Conservation (phyloP, 305 asterid species). For the Ilex paraguariensis region DNA sequence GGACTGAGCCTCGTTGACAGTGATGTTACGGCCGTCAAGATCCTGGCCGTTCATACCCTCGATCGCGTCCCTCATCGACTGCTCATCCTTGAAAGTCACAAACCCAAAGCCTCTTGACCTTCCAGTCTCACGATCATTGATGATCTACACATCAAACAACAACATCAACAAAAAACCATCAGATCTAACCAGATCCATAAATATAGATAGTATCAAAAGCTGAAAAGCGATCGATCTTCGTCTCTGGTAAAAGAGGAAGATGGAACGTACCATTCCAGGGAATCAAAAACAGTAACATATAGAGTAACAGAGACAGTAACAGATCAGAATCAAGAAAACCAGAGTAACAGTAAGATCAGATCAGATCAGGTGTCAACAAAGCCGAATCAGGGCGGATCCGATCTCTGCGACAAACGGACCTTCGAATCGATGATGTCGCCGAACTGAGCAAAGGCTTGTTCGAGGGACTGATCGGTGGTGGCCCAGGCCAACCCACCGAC, state of each 20-base stretch:
- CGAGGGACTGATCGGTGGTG: slow-evolving; percentile 27
- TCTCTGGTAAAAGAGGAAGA: slow-evolving; percentile 25
- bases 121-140: slow-evolving; percentile 39
- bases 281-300: slow-evolving; percentile 31
- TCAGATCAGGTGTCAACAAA: slow-evolving; percentile 17
- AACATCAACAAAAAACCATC: neutral
- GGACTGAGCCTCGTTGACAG: slow-evolving; percentile 41
- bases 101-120: slow-evolving; percentile 39
- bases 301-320: slow-evolving; percentile 4
- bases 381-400: slow-evolving; percentile 36
- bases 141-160: slow-evolving; percentile 15
- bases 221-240: slow-evolving; percentile 17
- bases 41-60: slow-evolving; percentile 35
- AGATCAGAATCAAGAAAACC: slow-evolving; percentile 16
- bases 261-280: slow-evolving; percentile 34
- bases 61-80: slow-evolving; percentile 33
- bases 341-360: slow-evolving; percentile 14
- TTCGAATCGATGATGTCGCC: slow-evolving; percentile 36
- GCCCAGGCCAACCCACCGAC: slow-evolving; percentile 44
- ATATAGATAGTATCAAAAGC: neutral
- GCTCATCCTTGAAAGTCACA: slow-evolving; percentile 34
- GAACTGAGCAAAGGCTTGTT: slow-evolving; percentile 22
- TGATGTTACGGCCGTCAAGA: slow-evolving; percentile 36
- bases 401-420: slow-evolving; percentile 41
- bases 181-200: slow-evolving; percentile 15